Percentiles rank a stretch among this genome's conserved stretches.
These are phyloP conservation scores for Artemisia tridentata DNA, from an alignment of 129 eudicot species.

Conservation along the genomic window DNA sequence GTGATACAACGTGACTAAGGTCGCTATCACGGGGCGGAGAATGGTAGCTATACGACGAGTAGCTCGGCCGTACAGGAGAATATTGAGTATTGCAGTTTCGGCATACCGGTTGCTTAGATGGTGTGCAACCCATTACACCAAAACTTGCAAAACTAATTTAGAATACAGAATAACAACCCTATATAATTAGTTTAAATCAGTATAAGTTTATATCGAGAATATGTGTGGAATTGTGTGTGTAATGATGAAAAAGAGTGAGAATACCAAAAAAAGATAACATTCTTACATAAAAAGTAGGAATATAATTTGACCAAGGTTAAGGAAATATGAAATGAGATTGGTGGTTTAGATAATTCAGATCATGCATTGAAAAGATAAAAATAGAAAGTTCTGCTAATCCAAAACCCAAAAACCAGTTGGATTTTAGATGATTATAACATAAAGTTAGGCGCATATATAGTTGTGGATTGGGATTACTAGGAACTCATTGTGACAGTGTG, in stretches of 20 bases:
- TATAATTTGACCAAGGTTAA: constrained; percentile 9
- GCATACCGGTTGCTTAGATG: constrained; percentile 69
- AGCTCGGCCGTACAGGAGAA: constrained; percentile 65
- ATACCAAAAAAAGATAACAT: constrained; percentile 36
- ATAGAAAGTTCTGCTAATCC: not conserved
- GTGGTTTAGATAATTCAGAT: constrained; percentile 13
- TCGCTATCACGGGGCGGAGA: constrained; percentile 36
- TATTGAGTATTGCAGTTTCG: constrained; percentile 48
- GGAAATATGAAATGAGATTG: constrained; percentile 13
- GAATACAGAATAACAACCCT: not conserved
- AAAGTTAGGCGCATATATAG: too few species aligned
- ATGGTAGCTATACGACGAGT: constrained; percentile 49
- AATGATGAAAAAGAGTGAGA: constrained; percentile 22
- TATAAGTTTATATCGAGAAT: constrained; percentile 1
- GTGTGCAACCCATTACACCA: constrained; percentile 71
- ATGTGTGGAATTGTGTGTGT: constrained; percentile 22
- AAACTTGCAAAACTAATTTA: not conserved
- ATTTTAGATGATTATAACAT: too few species aligned
- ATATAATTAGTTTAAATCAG: constrained; percentile 12
- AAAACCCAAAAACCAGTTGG: not conserved
- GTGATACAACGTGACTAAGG: constrained; percentile 44
- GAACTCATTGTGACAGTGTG: too few species aligned
- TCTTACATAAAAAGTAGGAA: constrained; percentile 34
- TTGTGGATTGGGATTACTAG: too few species aligned
- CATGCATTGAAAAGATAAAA: constrained; percentile 31